Evolutionary conservation across 768 basidiomycete species (phyloP).

Genomic region (Lentinula sp.): DNA sequence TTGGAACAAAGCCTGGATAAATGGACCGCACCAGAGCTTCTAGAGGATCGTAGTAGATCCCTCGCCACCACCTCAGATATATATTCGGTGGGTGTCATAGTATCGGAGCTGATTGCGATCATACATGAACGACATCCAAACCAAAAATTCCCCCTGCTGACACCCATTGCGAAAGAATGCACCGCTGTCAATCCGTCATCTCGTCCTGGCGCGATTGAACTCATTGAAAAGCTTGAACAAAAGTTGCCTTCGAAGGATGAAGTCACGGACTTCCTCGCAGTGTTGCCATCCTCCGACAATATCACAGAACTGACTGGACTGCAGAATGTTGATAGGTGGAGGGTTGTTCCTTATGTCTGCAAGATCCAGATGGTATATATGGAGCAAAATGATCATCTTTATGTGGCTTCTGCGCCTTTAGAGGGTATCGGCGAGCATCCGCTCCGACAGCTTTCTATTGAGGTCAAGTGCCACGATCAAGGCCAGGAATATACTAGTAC

Average conservation of each 20-base stretch:
- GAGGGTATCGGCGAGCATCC: neutral
- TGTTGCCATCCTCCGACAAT: neutral
- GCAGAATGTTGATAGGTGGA: neutral
- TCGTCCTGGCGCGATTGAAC: neutral
- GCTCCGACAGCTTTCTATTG: neutral
- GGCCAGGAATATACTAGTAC: neutral
- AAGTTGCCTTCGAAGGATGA: neutral
- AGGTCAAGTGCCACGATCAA: slow-evolving; percentile 6
- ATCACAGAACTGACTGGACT: neutral
- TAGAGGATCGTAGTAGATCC: neutral
- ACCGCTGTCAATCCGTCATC: neutral
- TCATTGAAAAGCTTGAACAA: neutral
- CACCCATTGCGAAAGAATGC: neutral
- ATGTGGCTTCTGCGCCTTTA: slow-evolving; percentile 1
- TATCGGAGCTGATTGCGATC: neutral
- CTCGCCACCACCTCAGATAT: neutral
- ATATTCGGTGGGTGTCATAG: neutral
- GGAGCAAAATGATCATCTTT: neutral
- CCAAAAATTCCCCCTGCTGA: neutral
- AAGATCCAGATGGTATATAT: neutral
- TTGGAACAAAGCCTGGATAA: neutral
- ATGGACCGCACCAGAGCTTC: neutral
- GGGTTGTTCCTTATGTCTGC: neutral
- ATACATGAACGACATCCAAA: neutral
- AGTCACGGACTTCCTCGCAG: neutral